Evolutionary conservation across 2,329 filamentous ascomycete species (phyloP), one percentile per base, ranked within the genome.

Genomic region (Aspergillus niger): DNA sequence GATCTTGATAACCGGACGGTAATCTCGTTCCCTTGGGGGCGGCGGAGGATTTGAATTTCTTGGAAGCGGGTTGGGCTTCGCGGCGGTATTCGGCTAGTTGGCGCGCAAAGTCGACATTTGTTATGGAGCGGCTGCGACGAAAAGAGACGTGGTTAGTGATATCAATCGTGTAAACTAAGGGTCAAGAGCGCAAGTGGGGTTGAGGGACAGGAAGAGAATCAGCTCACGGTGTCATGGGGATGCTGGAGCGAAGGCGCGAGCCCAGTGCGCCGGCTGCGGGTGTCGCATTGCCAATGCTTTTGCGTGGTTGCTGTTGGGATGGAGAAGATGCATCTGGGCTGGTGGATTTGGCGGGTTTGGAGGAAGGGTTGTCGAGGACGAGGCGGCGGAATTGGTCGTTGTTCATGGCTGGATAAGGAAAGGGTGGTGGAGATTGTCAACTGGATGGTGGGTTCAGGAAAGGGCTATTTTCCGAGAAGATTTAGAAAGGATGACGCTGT

Each of bases 371-470:
- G 65, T 85, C 79, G 76, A 88, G 81, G 22, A 97, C 77, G 6
- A 98, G 84, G 65, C 90, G 89, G 57, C 95, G 89, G 72, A 99
- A 99, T 70, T 97, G 91, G 47, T 92, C 87, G 82, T 98, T 98
- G 76, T 98, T 96, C 95, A 99, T 98, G 61, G 26, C 69, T 41
- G 26, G 20, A 44, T 20, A n/a, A n/a, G 4, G 8, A n/a, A 11
- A 22, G 55, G 8, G 47, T 41, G 32, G 57, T 2, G 36, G 26
- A 48, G 26, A 26, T 36, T 36, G 4, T 36, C 11, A 15, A 13
- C 2, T 15, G 4, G 5, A 2, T 5, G 2, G 11, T 36, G 32
- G 11, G 13, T 36, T 3, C 3, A 11, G 1, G 32, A 36, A 6
- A 1, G 32, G 3, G 3, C 11, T 13, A 36, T 15, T 3, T 30